Evolutionary conservation across 495 filamentous ascomycete genomes (phyloP).

Genomic region (Penicillium cinerascens): DNA sequence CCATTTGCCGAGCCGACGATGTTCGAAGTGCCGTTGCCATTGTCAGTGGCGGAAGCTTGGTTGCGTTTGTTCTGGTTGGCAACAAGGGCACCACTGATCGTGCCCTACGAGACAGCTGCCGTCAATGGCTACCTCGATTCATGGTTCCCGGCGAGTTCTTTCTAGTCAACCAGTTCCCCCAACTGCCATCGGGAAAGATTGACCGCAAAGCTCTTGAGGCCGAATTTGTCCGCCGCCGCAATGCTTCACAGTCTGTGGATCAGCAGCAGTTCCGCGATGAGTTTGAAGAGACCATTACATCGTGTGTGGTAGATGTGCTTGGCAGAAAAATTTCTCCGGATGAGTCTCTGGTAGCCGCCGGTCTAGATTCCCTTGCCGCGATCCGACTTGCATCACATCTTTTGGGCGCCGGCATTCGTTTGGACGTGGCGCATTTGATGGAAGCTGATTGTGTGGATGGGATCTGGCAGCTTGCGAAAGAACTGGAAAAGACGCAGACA

Average conservation of each 20-base stretch:
- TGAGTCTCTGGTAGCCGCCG: constrained; percentile 49
- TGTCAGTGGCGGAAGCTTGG: constrained; percentile 56
- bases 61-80: constrained; percentile 61
- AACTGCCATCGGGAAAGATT: constrained; percentile 73
- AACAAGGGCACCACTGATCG: constrained; percentile 24
- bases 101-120: constrained; percentile 55
- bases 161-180: constrained; percentile 57
- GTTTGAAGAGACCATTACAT: constrained; percentile 45
- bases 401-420: constrained; percentile 44
- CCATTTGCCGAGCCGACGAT: constrained; percentile 50
- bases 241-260: constrained; percentile 21
- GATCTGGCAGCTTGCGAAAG: constrained; percentile 26
- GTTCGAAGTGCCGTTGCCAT: constrained; percentile 55
- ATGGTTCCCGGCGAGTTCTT: constrained; percentile 75
- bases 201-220: constrained; percentile 62
- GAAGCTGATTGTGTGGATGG: constrained; percentile 43
- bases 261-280: constrained; percentile 27
- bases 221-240: constrained; percentile 43
- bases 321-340: constrained; percentile 31
- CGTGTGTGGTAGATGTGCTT: constrained; percentile 46
- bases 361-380: constrained; percentile 69
- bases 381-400: constrained; percentile 64
- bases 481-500: constrained; percentile 5
- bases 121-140: constrained; percentile 67
- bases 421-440: constrained; percentile 57